These are phyloP conservation scores for Silybum marianum DNA, from an alignment of 129 eudicot species.

Conservation along the genomic window DNA sequence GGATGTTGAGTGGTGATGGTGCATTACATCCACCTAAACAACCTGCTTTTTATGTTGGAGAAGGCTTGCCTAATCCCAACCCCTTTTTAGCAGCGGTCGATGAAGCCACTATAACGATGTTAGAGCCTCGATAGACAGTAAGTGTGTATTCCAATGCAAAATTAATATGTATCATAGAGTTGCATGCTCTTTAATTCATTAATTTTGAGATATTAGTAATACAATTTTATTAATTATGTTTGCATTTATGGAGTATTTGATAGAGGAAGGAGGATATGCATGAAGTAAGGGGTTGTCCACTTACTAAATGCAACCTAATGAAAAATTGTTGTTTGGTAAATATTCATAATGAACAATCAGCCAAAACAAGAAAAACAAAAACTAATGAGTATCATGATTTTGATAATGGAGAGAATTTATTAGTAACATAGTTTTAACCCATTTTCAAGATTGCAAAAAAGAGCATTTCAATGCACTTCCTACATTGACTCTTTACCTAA, in stretches of 20 bases:
- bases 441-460: too few species aligned
- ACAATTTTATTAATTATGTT: background rate
- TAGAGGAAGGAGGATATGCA: background rate
- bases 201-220: background rate
- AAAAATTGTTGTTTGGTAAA: background rate
- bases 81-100: constrained; percentile 30
- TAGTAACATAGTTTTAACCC: too few species aligned
- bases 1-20: constrained; percentile 57
- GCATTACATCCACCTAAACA: constrained; percentile 53
- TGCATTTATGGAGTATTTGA: background rate
- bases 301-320: too few species aligned
- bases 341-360: too few species aligned
- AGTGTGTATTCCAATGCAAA: background rate
- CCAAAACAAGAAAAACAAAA: too few species aligned
- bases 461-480: too few species aligned
- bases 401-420: too few species aligned
- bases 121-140: constrained; percentile 60
- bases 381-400: too few species aligned
- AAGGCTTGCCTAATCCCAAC: constrained; percentile 51
- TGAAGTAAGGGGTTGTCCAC: background rate
- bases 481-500: too few species aligned
- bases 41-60: constrained; percentile 28
- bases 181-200: background rate
- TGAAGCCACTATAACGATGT: constrained; percentile 50
- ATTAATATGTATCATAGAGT: background rate